Base-by-base conservation (phyloP, 1,284 basidiomycete species). In the Sporisorium scitamineum region DNA sequence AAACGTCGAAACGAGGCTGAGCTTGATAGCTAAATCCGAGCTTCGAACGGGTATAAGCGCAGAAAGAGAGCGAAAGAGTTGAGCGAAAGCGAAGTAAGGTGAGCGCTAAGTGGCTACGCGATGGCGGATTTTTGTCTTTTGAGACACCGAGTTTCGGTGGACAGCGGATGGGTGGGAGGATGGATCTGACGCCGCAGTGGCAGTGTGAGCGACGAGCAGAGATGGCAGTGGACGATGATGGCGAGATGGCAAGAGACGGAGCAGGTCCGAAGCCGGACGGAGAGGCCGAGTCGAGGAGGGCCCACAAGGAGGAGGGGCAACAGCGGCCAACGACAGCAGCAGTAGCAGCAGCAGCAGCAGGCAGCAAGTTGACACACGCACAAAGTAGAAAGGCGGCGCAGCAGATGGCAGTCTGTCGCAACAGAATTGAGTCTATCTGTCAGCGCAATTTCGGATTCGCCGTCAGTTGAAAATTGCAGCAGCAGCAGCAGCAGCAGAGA, bases 361-460 rank as follows among this genome's bases (percentile, higher is more conserved):
- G n/a, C n/a, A n/a, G n/a, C 37, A 39, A 4, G 16, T 11, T 14
- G 51, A 27, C 29, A 16, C 48, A 51, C 16, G 26, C 48, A 22
- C 11, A n/a, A 8, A 13, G 20, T 11, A 22, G 50, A 32, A 51
- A 51, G 11, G 45, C 24, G 24, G 45, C 29, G 48, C 48, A 50
- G 48, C 48, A 50, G 48, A 11, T 47, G 45, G 45, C 37, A 39
- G 37, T 13, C 34, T 34, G 8, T 8, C 34, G 14, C n/a, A 34
- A 34, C 34, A 34, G 11, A 34, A 34, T 9, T 3, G 11, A 39
- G 27, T 48, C 31, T 32, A 51, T 32, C 50, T 51, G 32, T 48
- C 42, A 53, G 51, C 51, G 51, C 34, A 52, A 16, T 20, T 31
- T 50, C 44, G 26, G 44, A 26, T 31, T 50, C 16, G 47, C 47